Evolutionary conservation across 2,329 filamentous ascomycete genomes (phyloP).

Genomic region (Pseudopyrenochaeta lycopersici): DNA sequence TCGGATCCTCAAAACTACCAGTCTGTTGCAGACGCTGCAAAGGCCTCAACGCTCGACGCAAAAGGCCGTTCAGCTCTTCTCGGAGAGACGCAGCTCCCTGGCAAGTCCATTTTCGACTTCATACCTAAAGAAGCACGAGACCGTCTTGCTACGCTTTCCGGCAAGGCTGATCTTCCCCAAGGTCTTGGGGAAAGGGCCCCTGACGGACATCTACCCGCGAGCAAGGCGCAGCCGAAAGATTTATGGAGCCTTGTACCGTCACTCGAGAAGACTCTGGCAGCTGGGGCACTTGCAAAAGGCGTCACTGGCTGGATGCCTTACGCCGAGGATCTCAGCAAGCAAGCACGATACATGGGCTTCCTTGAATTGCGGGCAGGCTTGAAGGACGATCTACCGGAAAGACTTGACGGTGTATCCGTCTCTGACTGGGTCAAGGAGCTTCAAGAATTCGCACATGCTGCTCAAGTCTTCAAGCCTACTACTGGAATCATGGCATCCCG

Average conservation of each 20-base stretch:
- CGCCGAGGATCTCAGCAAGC: constrained; percentile 80
- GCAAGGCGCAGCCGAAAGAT: constrained; percentile 67
- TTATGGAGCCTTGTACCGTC: constrained; percentile 58
- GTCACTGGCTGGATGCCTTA: constrained; percentile 81
- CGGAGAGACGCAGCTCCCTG: constrained; percentile 81
- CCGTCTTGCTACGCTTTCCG: constrained; percentile 77
- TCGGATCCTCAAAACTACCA: constrained; percentile 54
- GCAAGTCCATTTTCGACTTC: constrained; percentile 96
- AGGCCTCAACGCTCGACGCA: constrained; percentile 77
- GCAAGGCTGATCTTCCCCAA: constrained; percentile 78
- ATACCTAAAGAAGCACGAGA: constrained; percentile 81
- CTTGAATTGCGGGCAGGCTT: constrained; percentile 77
- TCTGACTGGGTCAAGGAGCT: constrained; percentile 85
- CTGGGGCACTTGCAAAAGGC: constrained; percentile 57
- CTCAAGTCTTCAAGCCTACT: constrained; percentile 88
- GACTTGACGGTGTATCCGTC: constrained; percentile 60
- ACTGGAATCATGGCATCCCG: constrained; percentile 91
- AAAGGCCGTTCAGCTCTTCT: constrained; percentile 79
- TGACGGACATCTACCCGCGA: constrained; percentile 69
- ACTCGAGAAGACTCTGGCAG: constrained; percentile 52
- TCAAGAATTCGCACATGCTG: constrained; percentile 77
- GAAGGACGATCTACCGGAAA: constrained; percentile 65
- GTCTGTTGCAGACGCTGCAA: constrained; percentile 81
- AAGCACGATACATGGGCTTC: constrained; percentile 81
- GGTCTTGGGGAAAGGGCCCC: constrained; percentile 78